Percentiles rank a stretch among this genome's conserved stretches.
Evolutionary conservation across 495 filamentous ascomycete genomes (phyloP).

Genomic region (Penicillium roqueforti): DNA sequence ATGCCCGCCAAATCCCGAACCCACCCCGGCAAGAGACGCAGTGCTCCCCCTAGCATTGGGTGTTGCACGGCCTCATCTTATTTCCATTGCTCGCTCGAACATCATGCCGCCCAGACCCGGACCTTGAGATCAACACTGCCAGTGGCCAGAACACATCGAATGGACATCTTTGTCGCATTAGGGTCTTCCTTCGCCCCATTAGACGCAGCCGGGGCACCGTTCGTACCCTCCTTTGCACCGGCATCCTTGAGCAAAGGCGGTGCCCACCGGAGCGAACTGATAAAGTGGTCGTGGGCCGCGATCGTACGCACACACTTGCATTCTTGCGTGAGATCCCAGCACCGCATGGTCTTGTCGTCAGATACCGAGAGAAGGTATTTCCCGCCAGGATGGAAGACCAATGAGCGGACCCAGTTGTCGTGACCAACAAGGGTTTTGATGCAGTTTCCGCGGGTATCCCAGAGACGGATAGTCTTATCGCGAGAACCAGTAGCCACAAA

Average conservation of each 20-base stretch:
- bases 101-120: slow-evolving; percentile 51
- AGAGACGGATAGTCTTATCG: slow-evolving; percentile 89
- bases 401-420: slow-evolving; percentile 89
- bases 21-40: slow-evolving; percentile 3
- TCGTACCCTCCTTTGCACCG: slow-evolving; percentile 41
- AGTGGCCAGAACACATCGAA: slow-evolving; percentile 61
- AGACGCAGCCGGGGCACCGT: slow-evolving; percentile 13
- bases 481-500: slow-evolving; percentile 87
- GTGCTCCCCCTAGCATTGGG: slow-evolving; percentile 8
- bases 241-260: slow-evolving; percentile 59
- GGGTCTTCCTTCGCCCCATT: slow-evolving; percentile 25
- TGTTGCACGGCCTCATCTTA: neutral
- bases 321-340: slow-evolving; percentile 93
- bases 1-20: slow-evolving; percentile 15
- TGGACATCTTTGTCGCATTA: slow-evolving; percentile 35
- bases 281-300: slow-evolving; percentile 81
- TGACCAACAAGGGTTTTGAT: slow-evolving; percentile 88
- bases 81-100: neutral
- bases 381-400: slow-evolving; percentile 90
- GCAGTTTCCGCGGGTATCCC: slow-evolving; percentile 80
- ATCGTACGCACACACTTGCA: slow-evolving; percentile 80
- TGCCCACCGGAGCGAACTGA: slow-evolving; percentile 89
- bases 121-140: slow-evolving; percentile 62
- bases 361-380: slow-evolving; percentile 83
- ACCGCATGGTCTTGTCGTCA: slow-evolving; percentile 90